These are phyloP conservation scores for Psilocybe sp. DNA, from an alignment of 768 basidiomycete species.

Conservation along the genomic window DNA sequence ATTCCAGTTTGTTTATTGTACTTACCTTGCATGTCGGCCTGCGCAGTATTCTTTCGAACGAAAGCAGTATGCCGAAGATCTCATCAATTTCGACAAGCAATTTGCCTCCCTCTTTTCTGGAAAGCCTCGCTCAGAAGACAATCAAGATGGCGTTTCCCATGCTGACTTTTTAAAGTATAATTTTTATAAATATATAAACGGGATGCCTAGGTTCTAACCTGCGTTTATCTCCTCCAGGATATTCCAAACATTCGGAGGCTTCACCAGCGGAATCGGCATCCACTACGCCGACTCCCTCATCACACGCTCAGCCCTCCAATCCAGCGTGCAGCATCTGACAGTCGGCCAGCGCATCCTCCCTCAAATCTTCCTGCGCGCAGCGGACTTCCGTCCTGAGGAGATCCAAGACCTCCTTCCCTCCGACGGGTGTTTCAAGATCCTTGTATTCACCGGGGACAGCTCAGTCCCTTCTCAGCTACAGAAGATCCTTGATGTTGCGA, in stretches of 20 bases:
- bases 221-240: slow-evolving; percentile 30
- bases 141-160: slow-evolving; percentile 49
- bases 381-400: slow-evolving; percentile 48
- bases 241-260: slow-evolving; percentile 51
- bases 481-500: slow-evolving; percentile 15
- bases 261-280: slow-evolving; percentile 54
- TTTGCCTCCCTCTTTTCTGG: slow-evolving; percentile 67
- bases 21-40: not conserved
- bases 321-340: slow-evolving; percentile 35
- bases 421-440: slow-evolving; percentile 52
- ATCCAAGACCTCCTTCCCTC: slow-evolving; percentile 52
- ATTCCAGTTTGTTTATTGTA: not conserved
- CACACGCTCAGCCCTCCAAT: slow-evolving; percentile 33
- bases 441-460: slow-evolving; percentile 51
- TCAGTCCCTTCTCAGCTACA: slow-evolving; percentile 23
- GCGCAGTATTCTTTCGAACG: slow-evolving; percentile 69
- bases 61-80: slow-evolving; percentile 64
- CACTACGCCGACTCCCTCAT: slow-evolving; percentile 49
- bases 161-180: slow-evolving; percentile 48
- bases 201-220: too few relatives aligned
- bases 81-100: slow-evolving; percentile 69
- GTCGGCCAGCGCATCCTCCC: slow-evolving; percentile 55
- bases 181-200: too few relatives aligned
- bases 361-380: slow-evolving; percentile 45
- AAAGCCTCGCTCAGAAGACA: slow-evolving; percentile 50